These are phyloP conservation scores for Micractinium conductrix DNA, from an alignment of 139 green algal genomes.

Conservation along the genomic window DNA sequence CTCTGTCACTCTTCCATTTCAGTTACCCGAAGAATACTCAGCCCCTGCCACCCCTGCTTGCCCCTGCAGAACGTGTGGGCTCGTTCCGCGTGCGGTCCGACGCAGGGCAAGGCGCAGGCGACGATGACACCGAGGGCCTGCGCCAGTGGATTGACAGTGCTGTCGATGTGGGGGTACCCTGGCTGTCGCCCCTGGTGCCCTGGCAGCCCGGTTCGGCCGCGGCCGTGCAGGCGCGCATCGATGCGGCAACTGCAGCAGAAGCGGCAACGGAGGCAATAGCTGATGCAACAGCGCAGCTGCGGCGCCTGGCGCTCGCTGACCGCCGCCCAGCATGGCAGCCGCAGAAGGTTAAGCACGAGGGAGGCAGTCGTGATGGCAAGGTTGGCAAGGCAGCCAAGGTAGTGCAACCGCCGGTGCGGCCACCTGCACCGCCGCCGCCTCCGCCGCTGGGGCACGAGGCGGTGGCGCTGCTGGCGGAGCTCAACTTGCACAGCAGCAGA, in stretches of 20 bases:
- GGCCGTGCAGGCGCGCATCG: neutral
- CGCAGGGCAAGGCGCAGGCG: neutral
- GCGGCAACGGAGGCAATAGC: neutral
- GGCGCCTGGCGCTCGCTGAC: too few species aligned
- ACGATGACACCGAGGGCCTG: slow-evolving; percentile 4
- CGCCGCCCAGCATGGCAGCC: too few species aligned
- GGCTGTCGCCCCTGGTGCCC: slow-evolving; percentile 20
- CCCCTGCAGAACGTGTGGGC: slow-evolving; percentile 11
- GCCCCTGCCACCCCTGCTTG: neutral
- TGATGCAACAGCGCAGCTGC: neutral
- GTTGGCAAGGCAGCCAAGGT: neutral
- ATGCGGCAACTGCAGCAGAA: neutral
- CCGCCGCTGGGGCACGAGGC: neutral
- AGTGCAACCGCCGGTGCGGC: neutral
- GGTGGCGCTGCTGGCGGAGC: neutral
- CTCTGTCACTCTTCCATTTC: too few species aligned
- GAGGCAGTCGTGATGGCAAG: too few species aligned
- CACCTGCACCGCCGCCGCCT: slow-evolving; percentile 3
- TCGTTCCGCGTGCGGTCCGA: slow-evolving; percentile 16
- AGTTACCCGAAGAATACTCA: too few species aligned
- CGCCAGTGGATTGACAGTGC: neutral
- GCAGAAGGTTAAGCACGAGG: too few species aligned
- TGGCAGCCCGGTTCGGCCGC: neutral
- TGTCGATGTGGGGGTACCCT: slow-evolving; percentile 2
- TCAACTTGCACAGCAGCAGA: neutral